Base-by-base conservation (phyloP, 2,329 filamentous ascomycete species). In the Penicillium sp. region DNA sequence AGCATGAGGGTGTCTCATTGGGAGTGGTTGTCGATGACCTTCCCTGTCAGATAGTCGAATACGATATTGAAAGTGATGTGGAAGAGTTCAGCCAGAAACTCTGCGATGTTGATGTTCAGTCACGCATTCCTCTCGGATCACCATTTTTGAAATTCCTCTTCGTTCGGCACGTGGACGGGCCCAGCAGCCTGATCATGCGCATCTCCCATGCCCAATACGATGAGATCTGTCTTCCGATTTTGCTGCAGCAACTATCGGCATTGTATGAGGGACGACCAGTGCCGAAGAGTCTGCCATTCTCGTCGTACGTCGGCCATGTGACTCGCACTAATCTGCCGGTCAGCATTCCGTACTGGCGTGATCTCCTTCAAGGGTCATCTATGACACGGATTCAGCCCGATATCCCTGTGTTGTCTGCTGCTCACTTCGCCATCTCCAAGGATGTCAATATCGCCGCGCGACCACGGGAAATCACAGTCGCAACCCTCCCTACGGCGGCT, bases 151-250 rank as follows among this genome's bases (percentile, higher is more conserved):
- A 82, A 58, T 83, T 80, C 75, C 75, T 82, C 65, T 76, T 78
- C 46, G 68, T 82, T 18, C 51, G 38, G n/a, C 51, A 54, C n/a
- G 44, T 54, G 10, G 51, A 49, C 18, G 51, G 51, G n/a, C 51
- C 37, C 16, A 54, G 44, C 44, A 49, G 51, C 29, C 78, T 80
- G 2, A 47, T 53, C 42, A 78, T 85, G 71, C 80, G 84, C 59
- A 79, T 87, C 55, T 86, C 84, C 0, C 84, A 87, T 66, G 81
- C 84, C 0, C 84, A 86, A 61, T 86, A 87, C 67, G 84, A 87
- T 59, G 85, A 84, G 61, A 83, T 86, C 42, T 86, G 81, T 61
- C 77, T 87, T 5, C 82, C 82, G 0, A 69, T 78, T 4, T 74
- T 86, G n/a, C 77, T 86, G 34, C 76, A 76, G 24, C 82, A 86